phyloP scores from a whole-genome alignment of 2,329 filamentous ascomycete species.

The Ceratocystis cacaofunesta region DNA sequence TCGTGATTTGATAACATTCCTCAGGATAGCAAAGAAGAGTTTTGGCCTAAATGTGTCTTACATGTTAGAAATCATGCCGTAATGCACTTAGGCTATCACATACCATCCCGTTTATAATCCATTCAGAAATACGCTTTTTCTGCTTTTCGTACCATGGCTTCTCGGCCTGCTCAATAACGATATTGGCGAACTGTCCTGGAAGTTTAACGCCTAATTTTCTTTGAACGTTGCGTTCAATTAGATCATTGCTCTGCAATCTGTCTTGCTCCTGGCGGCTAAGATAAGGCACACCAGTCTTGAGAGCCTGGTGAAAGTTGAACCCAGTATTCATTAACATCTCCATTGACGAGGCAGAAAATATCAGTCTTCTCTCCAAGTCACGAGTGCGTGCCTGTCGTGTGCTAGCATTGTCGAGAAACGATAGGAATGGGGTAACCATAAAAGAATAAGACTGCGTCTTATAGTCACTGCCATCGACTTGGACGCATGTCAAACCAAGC shows the following conservation, averaged over 20 bases:
- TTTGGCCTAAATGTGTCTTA: not conserved
- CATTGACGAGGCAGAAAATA: conserved; percentile 22
- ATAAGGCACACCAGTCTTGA: conserved; percentile 23
- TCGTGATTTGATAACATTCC: not conserved
- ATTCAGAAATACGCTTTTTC: not conserved
- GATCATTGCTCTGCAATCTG: not conserved
- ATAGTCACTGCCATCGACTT: conserved; percentile 17
- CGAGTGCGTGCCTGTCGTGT: not conserved
- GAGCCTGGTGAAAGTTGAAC: conserved; percentile 21
- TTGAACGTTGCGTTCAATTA: not conserved
- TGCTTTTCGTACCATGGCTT: not conserved
- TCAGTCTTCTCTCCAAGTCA: conserved; percentile 16
- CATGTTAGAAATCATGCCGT: not conserved
- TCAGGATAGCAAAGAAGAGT: not conserved
- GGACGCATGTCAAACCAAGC: conserved; percentile 26
- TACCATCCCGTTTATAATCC: not conserved
- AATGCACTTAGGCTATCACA: not conserved
- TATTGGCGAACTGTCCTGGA: not conserved
- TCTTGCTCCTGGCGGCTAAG: conserved; percentile 18
- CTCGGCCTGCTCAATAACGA: not conserved
- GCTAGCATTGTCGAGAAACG: not conserved
- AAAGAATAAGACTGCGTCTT: conserved; percentile 23
- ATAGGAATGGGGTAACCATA: conserved; percentile 22
- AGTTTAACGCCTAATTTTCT: not conserved
- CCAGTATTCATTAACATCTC: conserved; percentile 22